A percentile compares a stretch with the other conserved stretches of the same genome.
phyloP scores from a whole-genome alignment of 768 basidiomycete genomes.

The Hortiboletus flavorubellus region DNA sequence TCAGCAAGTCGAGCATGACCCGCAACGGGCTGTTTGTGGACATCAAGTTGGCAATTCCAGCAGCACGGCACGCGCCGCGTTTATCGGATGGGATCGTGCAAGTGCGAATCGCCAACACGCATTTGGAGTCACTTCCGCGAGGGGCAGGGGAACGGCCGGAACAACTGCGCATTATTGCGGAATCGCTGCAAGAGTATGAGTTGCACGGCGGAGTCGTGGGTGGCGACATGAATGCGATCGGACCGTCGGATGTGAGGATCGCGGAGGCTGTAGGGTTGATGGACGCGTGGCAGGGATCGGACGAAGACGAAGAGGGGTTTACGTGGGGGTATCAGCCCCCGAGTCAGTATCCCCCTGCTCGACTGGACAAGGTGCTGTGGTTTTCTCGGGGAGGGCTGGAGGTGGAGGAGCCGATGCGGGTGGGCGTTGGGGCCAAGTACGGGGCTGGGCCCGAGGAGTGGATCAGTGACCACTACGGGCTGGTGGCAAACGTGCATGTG shows the following conservation, averaged over 20 bases:
- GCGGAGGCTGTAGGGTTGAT: constrained; percentile 44
- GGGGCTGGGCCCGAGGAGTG: constrained; percentile 36
- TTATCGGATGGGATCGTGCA: constrained; percentile 38
- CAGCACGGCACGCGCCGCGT: constrained; percentile 28
- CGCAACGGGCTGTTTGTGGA: constrained; percentile 60
- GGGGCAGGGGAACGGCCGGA: constrained; percentile 44
- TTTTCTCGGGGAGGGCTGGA: constrained; percentile 45
- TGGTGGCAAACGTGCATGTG: constrained; percentile 40
- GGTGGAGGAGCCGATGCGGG: constrained; percentile 49
- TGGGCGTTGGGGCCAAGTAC: constrained; percentile 55
- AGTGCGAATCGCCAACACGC: constrained; percentile 69
- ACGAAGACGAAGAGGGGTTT: constrained; percentile 43
- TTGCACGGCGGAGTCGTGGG: constrained; percentile 59
- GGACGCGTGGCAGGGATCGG: constrained; percentile 57
- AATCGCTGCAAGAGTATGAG: constrained; percentile 43
- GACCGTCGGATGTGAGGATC: constrained; percentile 40
- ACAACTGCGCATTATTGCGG: constrained; percentile 53
- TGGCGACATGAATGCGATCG: constrained; percentile 74
- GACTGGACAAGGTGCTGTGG: constrained; percentile 69
- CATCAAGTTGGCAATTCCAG: constrained; percentile 42
- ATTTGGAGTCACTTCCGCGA: constrained; percentile 59
- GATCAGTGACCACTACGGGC: constrained; percentile 69
- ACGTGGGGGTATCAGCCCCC: constrained; percentile 73
- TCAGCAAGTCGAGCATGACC: constrained; percentile 45
- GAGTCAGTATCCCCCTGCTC: constrained; percentile 42